phyloP scores from a whole-genome alignment of 2,329 filamentous ascomycete genomes.

The Dryadomyces quercus-mongolicae region DNA sequence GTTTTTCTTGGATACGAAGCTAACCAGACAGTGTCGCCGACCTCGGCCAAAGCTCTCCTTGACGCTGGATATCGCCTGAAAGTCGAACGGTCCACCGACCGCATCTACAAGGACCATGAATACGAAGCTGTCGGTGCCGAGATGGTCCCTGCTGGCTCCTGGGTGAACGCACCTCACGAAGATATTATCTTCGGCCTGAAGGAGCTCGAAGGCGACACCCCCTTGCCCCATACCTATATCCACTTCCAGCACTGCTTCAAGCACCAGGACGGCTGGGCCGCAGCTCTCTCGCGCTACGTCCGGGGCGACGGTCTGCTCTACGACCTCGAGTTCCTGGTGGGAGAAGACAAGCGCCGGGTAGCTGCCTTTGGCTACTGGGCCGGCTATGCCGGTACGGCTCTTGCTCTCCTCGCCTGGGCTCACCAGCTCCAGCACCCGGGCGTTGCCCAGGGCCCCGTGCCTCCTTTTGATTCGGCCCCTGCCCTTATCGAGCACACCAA shows the following conservation, averaged over 20 bases:
- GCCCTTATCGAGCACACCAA: slow-evolving; percentile 64
- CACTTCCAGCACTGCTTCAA: slow-evolving; percentile 62
- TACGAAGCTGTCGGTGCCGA: slow-evolving; percentile 51
- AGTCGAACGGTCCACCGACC: slow-evolving; percentile 54
- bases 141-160: slow-evolving; percentile 54
- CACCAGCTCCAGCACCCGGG: slow-evolving; percentile 57
- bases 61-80: slow-evolving; percentile 58
- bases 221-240: slow-evolving; percentile 60
- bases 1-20: neutral
- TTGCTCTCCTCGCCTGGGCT: slow-evolving; percentile 71
- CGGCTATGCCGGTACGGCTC: slow-evolving; percentile 62
- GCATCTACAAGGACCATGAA: slow-evolving; percentile 52
- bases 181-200: slow-evolving; percentile 67
- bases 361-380: slow-evolving; percentile 65
- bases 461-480: slow-evolving; percentile 20
- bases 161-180: slow-evolving; percentile 54
- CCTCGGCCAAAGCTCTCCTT: slow-evolving; percentile 38
- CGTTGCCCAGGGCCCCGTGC: slow-evolving; percentile 4
- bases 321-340: slow-evolving; percentile 81
- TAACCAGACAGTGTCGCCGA: slow-evolving; percentile 10
- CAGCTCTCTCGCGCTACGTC: slow-evolving; percentile 67
- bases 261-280: slow-evolving; percentile 66
- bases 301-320: slow-evolving; percentile 65
- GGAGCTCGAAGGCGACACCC: slow-evolving; percentile 58
- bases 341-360: slow-evolving; percentile 51